Base-by-base conservation (phyloP, 2,329 filamentous ascomycete genomes). In the Sclerotinia trifoliorum region DNA sequence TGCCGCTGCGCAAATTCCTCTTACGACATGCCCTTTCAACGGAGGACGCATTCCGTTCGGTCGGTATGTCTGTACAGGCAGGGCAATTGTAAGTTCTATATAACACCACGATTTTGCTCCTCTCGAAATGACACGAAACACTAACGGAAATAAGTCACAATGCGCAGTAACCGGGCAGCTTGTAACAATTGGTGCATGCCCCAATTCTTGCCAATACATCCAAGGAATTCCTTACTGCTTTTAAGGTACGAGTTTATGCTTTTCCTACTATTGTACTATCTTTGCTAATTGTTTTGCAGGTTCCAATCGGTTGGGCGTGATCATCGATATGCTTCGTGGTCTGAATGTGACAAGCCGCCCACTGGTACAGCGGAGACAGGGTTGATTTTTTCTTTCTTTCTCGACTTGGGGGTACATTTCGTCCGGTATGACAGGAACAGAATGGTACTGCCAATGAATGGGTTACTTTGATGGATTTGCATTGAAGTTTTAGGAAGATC, bases 221-320 rank as follows among this genome's bases (percentile, higher is more conserved):
- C 13, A 19, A n/a, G 54, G 29, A 56, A 56, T 35, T 19, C 54
- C 54, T n/a, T 56, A 56, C 5, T 56, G 54, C 54, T 56, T 56
- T 32, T 56, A 56, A 56, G 21, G 54, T 56, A 56, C 32, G 29
- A 56, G 21, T 0, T 6, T 32, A 15, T 35, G 0, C 5, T 35
- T 1, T 35, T 1, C 29, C 13, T 29, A 35, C 10, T 56, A n/a
- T 0, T 35, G 26, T 54, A n/a, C 10, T 3, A 15, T 15, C 13
- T 15, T 6, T 35, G 10, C 54, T 35, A 8, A 56, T 7, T n/a
- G 19, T 35, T 56, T n/a, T 21, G 10, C 19, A 56, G 54, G 21
- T 8, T 35, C 5, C 21, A 15, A 15, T n/a, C n/a, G 5, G 54
- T 2, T n/a, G 29, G 17, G 32, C 29, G 13, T 35, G 46, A 48